Evolutionary conservation across 768 basidiomycete species (phyloP).

Genomic region (Phylloporus sp.): DNA sequence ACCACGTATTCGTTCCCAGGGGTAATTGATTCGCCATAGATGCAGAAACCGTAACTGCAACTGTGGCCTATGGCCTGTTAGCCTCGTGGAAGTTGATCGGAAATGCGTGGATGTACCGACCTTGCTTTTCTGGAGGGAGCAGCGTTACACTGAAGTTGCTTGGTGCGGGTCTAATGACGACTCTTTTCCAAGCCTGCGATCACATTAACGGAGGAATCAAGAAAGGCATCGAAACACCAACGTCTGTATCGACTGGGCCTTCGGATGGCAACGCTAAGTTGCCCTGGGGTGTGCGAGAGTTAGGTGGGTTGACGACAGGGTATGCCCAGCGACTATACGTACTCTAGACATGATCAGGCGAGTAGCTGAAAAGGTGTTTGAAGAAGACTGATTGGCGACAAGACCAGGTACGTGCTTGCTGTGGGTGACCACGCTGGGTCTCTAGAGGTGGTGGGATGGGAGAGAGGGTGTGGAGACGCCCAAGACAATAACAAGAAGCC

Average conservation of each 20-base stretch:
- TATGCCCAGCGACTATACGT: background rate
- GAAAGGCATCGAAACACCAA: constrained; percentile 12
- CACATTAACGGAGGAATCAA: background rate
- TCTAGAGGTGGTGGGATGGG: background rate
- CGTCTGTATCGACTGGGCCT: constrained; percentile 22
- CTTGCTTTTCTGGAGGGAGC: constrained; percentile 55
- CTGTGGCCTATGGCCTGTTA: constrained; percentile 40
- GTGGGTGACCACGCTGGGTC: background rate
- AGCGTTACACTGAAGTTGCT: constrained; percentile 55
- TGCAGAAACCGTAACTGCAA: constrained; percentile 59
- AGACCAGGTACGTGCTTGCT: background rate
- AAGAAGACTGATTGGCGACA: constrained; percentile 3
- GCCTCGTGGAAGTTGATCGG: background rate
- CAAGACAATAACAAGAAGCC: background rate
- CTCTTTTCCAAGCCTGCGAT: constrained; percentile 56
- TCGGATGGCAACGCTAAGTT: background rate
- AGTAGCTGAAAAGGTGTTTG: background rate
- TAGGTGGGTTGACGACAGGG: background rate
- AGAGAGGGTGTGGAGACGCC: background rate
- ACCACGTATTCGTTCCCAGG: constrained; percentile 58
- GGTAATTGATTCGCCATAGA: constrained; percentile 38
- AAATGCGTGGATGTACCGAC: constrained; percentile 31
- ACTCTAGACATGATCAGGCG: constrained; percentile 11
- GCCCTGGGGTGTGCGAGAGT: constrained; percentile 7
- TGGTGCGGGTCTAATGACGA: constrained; percentile 58